phyloP scores from a whole-genome alignment of 345 rosid species.

The Citrus hindsii region DNA sequence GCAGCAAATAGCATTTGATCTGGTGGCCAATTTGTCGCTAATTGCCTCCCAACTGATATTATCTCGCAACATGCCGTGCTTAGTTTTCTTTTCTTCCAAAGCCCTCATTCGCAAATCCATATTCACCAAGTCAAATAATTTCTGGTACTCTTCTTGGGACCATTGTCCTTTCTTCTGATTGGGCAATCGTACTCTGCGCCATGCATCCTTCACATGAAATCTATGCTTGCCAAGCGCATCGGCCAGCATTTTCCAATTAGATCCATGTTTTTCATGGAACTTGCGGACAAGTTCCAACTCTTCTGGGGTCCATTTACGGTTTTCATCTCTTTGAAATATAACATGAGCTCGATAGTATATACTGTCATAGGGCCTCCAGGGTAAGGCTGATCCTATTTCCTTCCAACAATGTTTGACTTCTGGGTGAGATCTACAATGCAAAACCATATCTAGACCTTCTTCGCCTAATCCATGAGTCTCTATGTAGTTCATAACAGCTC shows the following conservation, averaged over 20 bases:
- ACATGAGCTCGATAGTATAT: slow-evolving; percentile 59
- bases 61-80: slow-evolving; percentile 72
- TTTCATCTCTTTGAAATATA: slow-evolving; percentile 52
- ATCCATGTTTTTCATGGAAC: slow-evolving; percentile 50
- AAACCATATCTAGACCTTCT: slow-evolving; percentile 55
- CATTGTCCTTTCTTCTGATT: slow-evolving; percentile 46
- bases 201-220: slow-evolving; percentile 70
- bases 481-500: slow-evolving; percentile 52
- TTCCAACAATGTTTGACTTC: slow-evolving; percentile 60
- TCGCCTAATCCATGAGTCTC: slow-evolving; percentile 54
- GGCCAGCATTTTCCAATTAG: slow-evolving; percentile 60
- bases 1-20: slow-evolving; percentile 45
- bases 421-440: slow-evolving; percentile 38
- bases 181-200: slow-evolving; percentile 51
- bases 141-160: slow-evolving; percentile 71
- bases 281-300: slow-evolving; percentile 46
- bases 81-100: slow-evolving; percentile 38
- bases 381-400: slow-evolving; percentile 60
- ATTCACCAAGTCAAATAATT: slow-evolving; percentile 65
- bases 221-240: slow-evolving; percentile 60
- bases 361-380: slow-evolving; percentile 47
- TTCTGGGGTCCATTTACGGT: slow-evolving; percentile 54
- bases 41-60: slow-evolving; percentile 71
- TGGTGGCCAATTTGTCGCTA: slow-evolving; percentile 46
- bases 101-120: slow-evolving; percentile 54